phyloP scores from a whole-genome alignment of 805 yeast species.

The Candida easanensis region DNA sequence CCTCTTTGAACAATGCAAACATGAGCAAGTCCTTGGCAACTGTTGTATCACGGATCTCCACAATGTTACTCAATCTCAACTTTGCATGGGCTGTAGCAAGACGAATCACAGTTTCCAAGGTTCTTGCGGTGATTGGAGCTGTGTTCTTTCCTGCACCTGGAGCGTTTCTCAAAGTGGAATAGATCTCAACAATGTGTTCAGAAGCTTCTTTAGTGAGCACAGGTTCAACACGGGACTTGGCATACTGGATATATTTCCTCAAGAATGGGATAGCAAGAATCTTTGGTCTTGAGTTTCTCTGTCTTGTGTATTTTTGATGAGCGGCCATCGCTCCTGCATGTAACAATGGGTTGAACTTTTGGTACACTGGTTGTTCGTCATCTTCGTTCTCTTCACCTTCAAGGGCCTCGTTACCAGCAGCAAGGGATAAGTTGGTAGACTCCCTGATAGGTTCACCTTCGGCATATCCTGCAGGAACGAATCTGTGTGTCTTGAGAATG shows the following conservation, averaged over 20 bases:
- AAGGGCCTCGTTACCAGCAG: slow-evolving; percentile 70
- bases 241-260: slow-evolving; percentile 90
- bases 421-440: slow-evolving; percentile 60
- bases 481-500: slow-evolving; percentile 91
- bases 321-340: slow-evolving; percentile 73
- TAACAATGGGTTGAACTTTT: slow-evolving; percentile 74
- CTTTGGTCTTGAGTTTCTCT: slow-evolving; percentile 33
- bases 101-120: slow-evolving; percentile 93
- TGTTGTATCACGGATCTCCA: slow-evolving; percentile 74
- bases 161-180: slow-evolving; percentile 79
- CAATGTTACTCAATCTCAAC: slow-evolving; percentile 76
- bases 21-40: slow-evolving; percentile 84
- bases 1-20: slow-evolving; percentile 83
- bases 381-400: slow-evolving; percentile 43
- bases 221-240: slow-evolving; percentile 85
- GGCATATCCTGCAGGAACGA: slow-evolving; percentile 77
- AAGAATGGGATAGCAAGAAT: slow-evolving; percentile 79
- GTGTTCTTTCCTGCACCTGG: slow-evolving; percentile 66
- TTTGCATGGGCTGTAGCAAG: slow-evolving; percentile 95
- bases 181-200: slow-evolving; percentile 74
- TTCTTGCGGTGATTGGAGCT: slow-evolving; percentile 97
- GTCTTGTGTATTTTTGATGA: slow-evolving; percentile 29
- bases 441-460: slow-evolving; percentile 96
- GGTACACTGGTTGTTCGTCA: slow-evolving; percentile 53
- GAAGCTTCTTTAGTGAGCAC: slow-evolving; percentile 74